Percentiles rank a stretch among this genome's conserved stretches.
phyloP scores from a whole-genome alignment of 768 basidiomycete genomes.

The Pleurotus salmoneostramineus region DNA sequence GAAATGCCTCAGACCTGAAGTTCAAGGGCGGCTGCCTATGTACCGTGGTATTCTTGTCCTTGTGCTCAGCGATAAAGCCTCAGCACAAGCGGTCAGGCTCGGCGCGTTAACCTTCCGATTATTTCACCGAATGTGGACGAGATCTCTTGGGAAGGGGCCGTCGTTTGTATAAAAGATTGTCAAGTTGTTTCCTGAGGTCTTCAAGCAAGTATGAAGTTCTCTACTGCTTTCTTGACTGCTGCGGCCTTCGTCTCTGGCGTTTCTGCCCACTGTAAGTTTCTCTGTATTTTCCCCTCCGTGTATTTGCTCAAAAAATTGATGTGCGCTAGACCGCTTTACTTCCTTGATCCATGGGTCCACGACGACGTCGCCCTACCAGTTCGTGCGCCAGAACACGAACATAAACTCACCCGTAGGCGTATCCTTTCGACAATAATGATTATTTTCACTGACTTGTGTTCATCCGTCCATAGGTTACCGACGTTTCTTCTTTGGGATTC shows the following conservation, averaged over 20 bases:
- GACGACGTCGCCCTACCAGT: too few species aligned
- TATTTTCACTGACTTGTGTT: too few species aligned
- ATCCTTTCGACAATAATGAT: too few species aligned
- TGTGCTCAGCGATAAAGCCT: neutral
- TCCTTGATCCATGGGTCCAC: too few species aligned
- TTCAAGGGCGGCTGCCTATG: neutral
- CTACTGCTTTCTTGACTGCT: neutral
- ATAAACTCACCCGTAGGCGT: too few species aligned
- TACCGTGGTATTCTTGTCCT: neutral
- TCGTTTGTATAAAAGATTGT: neutral
- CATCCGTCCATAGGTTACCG: too few species aligned
- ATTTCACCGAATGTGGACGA: neutral
- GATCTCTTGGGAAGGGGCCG: neutral
- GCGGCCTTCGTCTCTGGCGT: neutral
- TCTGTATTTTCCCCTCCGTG: too few species aligned
- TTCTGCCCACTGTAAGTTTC: conserved; percentile 15
- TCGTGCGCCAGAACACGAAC: too few species aligned
- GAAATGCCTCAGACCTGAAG: neutral
- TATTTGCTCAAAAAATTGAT: too few species aligned
- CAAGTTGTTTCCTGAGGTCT: neutral
- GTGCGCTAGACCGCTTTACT: too few species aligned
- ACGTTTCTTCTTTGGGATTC: too few species aligned
- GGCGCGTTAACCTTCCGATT: neutral
- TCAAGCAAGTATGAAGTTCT: neutral
- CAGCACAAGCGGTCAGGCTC: neutral